These are phyloP conservation scores for Wilcoxina mikolae DNA, from an alignment of 495 filamentous ascomycete genomes.

Conservation along the genomic window DNA sequence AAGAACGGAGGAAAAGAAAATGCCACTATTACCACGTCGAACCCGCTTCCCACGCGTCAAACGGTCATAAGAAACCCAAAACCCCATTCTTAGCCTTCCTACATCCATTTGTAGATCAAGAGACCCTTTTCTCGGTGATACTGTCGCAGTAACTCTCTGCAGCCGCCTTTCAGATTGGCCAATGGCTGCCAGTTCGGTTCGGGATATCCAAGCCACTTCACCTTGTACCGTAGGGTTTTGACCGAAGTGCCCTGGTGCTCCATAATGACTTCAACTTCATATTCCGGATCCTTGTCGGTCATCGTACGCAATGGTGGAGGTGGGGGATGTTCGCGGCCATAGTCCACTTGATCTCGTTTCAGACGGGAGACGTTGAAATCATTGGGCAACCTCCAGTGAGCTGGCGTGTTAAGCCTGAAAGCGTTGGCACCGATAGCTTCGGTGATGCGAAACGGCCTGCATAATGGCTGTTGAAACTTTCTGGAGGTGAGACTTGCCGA, in stretches of 20 bases:
- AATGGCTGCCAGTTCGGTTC: neutral
- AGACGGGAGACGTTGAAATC: neutral
- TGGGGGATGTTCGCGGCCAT: neutral
- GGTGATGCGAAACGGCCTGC: neutral
- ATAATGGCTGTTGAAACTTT: neutral
- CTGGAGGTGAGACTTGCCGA: neutral
- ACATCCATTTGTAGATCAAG: too few species aligned
- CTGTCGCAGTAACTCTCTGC: too few species aligned
- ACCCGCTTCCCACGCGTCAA: too few species aligned
- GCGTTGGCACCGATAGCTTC: neutral
- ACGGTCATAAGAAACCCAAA: too few species aligned
- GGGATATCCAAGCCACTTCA: neutral
- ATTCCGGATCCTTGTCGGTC: neutral
- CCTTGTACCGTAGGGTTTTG: neutral
- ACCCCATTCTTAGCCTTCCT: too few species aligned
- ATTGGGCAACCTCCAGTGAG: neutral
- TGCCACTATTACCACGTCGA: too few species aligned
- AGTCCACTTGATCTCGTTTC: neutral
- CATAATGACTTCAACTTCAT: neutral
- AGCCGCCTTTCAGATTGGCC: neutral
- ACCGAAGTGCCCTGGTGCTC: neutral
- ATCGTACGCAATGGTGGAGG: neutral
- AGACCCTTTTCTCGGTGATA: too few species aligned
- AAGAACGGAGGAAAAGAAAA: too few species aligned
- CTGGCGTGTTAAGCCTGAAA: neutral